Base-by-base conservation (phyloP, 2,329 filamentous ascomycete species). In the Mycosphaerella sp. region DNA sequence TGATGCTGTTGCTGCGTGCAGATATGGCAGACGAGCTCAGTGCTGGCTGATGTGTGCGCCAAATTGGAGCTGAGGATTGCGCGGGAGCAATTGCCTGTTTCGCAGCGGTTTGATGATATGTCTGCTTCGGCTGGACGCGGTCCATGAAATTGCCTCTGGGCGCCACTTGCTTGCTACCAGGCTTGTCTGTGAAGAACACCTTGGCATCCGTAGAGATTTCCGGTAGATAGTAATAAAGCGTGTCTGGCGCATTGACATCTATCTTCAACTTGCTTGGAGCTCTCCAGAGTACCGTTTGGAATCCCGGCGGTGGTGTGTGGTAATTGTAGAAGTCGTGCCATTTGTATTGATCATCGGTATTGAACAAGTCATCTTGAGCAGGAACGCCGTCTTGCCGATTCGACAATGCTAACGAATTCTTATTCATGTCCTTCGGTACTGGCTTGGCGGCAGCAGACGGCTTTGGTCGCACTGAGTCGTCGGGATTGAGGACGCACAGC, bases 181-280 rank as follows among this genome's bases (percentile, higher is more conserved):
- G 80, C 70, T 95, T 83, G 62, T 93, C 87, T 4, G 90, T 95
- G 70, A 93, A 98, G 67, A 94, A 89, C 21, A 89, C 85, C 68
- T 85, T 89, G 48, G 89, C 86, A 64, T 97, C 91, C 6, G 91
- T 96, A 17, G 91, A 97, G 16, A 79, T 80, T 66, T 82, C 82
- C 28, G 88, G 88, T 54, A 98, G 77, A 67, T 96, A 97, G 71
- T 89, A 80, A 88, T 90, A 97, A 14, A 95, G 69, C 65, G 87
- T 84, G 55, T 91, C 80, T 13, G 83, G 76, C 66, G 86, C 87
- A 54, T 71, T 71, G 7, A 95, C 69, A 63, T 95, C 82, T 52
- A 94, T 74, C 69, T 84, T 86, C 64, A 76, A 77, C 67, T 87
- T 82, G 48, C 73, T 75, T 17, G 61, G 49, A 13, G 68, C 64